phyloP scores from a whole-genome alignment of 192 early-diverging fungal genomes.

The Podila epicladia region DNA sequence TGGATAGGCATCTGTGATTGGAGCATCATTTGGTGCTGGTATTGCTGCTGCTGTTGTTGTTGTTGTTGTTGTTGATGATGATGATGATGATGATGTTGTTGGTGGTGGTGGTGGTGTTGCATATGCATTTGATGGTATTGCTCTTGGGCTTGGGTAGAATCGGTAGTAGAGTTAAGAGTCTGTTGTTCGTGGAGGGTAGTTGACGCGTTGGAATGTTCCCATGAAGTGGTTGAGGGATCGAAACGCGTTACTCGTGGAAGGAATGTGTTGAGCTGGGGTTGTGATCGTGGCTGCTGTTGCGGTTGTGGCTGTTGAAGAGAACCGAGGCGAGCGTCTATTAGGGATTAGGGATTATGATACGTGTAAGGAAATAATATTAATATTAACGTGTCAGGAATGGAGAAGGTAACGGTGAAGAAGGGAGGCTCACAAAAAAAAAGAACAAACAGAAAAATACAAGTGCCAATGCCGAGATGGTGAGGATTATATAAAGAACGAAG shows the following conservation, averaged over 20 bases:
- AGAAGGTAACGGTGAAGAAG: not conserved
- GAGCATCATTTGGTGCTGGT: constrained; percentile 33
- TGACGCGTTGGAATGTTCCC: constrained; percentile 3
- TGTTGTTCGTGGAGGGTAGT: not conserved
- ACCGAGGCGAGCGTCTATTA: constrained; percentile 31
- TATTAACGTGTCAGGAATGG: not conserved
- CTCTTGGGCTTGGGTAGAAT: not conserved
- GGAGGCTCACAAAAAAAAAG: too few species aligned
- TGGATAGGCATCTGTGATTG: constrained; percentile 20
- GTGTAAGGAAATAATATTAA: not conserved
- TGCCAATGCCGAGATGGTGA: too few species aligned
- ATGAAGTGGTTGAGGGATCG: not conserved
- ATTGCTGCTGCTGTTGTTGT: constrained; percentile 10
- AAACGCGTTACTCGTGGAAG: not conserved
- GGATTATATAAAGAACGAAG: too few species aligned
- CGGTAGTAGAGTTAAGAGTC: constrained; percentile 9
- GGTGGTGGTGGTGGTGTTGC: constrained; percentile 29
- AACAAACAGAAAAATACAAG: too few species aligned
- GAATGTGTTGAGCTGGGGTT: constrained; percentile 9
- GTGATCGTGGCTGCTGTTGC: constrained; percentile 12
- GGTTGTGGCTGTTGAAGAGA: constrained; percentile 17
- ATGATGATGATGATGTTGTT: not conserved
- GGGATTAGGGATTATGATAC: not conserved
- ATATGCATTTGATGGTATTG: constrained; percentile 7
- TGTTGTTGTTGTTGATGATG: constrained; percentile 10